phyloP scores from a whole-genome alignment of 139 green algal species.

The Volvox africanus region DNA sequence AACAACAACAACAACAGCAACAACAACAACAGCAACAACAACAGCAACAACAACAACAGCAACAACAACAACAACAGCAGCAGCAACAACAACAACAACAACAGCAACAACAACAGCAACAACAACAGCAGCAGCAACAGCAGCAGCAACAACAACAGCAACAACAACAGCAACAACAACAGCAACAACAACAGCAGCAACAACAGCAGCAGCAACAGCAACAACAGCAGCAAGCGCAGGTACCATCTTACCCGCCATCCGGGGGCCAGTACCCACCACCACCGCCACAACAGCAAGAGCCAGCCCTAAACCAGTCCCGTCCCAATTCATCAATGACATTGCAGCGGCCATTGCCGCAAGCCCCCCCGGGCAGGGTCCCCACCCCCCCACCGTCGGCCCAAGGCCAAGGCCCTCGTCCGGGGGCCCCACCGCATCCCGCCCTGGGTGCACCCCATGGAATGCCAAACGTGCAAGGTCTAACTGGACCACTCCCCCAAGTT shows the following conservation, averaged over 20 bases:
- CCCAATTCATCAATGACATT: neutral
- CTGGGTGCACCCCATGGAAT: neutral
- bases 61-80: neutral
- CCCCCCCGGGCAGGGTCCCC: neutral
- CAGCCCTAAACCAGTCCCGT: neutral
- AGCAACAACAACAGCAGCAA: neutral
- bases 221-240: neutral
- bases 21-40: neutral
- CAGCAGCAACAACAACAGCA: neutral
- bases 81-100: constrained; percentile 11
- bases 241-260: neutral
- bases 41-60: neutral
- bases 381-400: neutral
- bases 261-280: neutral
- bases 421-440: neutral
- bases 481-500: neutral
- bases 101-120: neutral
- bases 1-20: neutral
- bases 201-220: constrained; percentile 17
- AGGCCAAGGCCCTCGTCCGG: neutral
- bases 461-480: neutral
- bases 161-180: neutral
- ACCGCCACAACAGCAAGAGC: neutral
- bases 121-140: neutral
- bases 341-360: neutral